These are phyloP conservation scores for Coriaria nepalensis DNA, from an alignment of 306 rosid genomes.

Conservation along the genomic window DNA sequence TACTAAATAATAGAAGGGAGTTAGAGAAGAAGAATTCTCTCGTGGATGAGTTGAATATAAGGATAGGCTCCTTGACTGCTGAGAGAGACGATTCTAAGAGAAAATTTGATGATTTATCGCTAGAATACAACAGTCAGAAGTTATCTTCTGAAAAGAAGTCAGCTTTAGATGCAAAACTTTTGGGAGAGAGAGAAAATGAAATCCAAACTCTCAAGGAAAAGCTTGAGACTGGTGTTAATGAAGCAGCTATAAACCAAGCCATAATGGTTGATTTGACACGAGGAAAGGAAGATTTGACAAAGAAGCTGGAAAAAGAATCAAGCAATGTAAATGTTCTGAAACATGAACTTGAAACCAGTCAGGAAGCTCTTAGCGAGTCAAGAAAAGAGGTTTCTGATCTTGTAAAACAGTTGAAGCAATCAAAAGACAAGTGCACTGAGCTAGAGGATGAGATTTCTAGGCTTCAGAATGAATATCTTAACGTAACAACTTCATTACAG, in stretches of 20 bases:
- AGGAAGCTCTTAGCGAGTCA: constrained; percentile 47
- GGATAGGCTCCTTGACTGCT: constrained; percentile 27
- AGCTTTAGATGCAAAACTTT: constrained; percentile 37
- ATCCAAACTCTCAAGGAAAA: constrained; percentile 40
- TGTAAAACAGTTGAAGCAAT: constrained; percentile 29
- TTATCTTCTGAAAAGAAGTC: constrained; percentile 40
- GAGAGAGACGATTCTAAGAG: constrained; percentile 35
- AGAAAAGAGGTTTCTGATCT: constrained; percentile 42
- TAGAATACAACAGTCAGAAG: constrained; percentile 41
- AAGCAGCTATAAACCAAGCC: constrained; percentile 26
- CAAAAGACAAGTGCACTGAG: constrained; percentile 25
- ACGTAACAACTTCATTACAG: constrained; percentile 42
- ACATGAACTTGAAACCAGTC: constrained; percentile 29
- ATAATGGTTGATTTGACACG: constrained; percentile 33
- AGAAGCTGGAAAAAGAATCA: constrained; percentile 35
- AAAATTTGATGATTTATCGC: constrained; percentile 28
- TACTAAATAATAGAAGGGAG: constrained; percentile 35
- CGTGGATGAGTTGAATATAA: constrained; percentile 42
- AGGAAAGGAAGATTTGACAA: constrained; percentile 41
- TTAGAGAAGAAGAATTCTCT: constrained; percentile 33
- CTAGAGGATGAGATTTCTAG: constrained; percentile 43
- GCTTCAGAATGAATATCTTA: constrained; percentile 44
- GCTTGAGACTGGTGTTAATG: constrained; percentile 30
- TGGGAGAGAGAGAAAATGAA: constrained; percentile 52
- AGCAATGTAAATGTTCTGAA: constrained; percentile 34